Base-by-base conservation (phyloP, 441 rosid genomes). In the Erodium chrysanthum region DNA sequence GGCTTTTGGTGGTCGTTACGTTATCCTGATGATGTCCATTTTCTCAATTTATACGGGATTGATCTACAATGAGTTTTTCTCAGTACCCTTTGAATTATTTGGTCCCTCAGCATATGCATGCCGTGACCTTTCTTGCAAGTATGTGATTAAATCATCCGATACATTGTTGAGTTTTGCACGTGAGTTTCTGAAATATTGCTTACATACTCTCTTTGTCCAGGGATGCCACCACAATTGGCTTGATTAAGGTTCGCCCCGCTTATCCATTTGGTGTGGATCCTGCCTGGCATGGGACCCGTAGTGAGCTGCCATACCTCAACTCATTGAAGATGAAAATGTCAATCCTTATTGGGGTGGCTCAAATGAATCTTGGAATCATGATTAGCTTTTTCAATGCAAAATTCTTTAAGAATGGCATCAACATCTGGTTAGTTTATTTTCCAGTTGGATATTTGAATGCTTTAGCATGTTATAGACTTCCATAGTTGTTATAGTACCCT, bases 271-370 rank as follows among this genome's bases (percentile, higher is more conserved):
- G 99, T 21, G 86, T 92, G 65, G 99, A 92, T 84, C 98, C 99
- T 65, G 84, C 58, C 17, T 95, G 98, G 98, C 97, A 85, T 74
- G 97, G 99, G 52, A 69, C 73, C 70, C 96, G 96, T 40, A 86
- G 90, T 25, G 99, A 95, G 78, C 82, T 90, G 68, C 96, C 99
- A 46, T 95, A 86, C 75, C 88, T 95, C 27, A 90, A 92, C 83
- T 95, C 99, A 33, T 78, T 92, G 76, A 92, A 95, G 85, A 95
- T 95, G 99, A 92, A 95, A 79, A 87, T 95, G 96, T 95, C 99
- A 20, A 92, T 92, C 73, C 92, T 95, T 64, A 78, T 92, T 54
- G 99, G 98, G 76, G 91, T 95, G 72, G 84, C 92, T 71, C 99
- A 92, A 70, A 95, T 95, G 99, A 90, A 95, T 83, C 99, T 95